phyloP scores from a whole-genome alignment of 768 basidiomycete species.

The Boletus tylopilopsis region DNA sequence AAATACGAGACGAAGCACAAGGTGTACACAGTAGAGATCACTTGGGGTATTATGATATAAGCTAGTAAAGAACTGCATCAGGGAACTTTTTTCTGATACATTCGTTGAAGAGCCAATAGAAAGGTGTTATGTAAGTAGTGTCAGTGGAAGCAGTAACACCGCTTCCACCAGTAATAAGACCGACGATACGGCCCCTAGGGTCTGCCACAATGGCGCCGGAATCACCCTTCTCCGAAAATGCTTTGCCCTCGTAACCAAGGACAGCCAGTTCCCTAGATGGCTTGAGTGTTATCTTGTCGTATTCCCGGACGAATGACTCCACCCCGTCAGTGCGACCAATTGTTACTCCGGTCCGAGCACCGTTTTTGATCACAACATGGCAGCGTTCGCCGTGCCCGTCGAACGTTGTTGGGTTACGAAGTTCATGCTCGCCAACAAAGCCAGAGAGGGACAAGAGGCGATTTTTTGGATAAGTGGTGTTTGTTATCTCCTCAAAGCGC shows the following conservation, averaged over 20 bases:
- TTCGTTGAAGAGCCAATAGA: neutral
- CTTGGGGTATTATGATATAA: too few species aligned
- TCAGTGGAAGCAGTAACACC: neutral
- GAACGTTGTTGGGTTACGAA: neutral
- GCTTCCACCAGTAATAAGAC: neutral
- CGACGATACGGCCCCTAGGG: neutral
- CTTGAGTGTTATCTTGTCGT: neutral
- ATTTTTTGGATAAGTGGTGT: neutral
- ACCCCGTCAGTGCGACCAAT: neutral
- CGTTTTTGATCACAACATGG: neutral
- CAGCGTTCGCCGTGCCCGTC: neutral
- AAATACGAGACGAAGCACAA: slow-evolving; percentile 68
- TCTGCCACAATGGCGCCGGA: neutral
- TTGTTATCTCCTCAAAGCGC: neutral
- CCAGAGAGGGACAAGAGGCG: neutral
- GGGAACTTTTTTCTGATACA: neutral
- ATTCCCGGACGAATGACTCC: neutral
- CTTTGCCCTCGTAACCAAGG: neutral
- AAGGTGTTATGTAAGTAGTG: neutral
- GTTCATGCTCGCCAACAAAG: neutral
- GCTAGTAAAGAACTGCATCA: too few species aligned
- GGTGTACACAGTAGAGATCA: too few species aligned
- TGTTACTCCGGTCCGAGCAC: neutral
- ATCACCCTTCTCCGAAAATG: neutral
- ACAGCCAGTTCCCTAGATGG: neutral